Evolutionary conservation across 352 stramenopile genomes (phyloP).

Genomic region (Globisporangium acanthophoron): DNA sequence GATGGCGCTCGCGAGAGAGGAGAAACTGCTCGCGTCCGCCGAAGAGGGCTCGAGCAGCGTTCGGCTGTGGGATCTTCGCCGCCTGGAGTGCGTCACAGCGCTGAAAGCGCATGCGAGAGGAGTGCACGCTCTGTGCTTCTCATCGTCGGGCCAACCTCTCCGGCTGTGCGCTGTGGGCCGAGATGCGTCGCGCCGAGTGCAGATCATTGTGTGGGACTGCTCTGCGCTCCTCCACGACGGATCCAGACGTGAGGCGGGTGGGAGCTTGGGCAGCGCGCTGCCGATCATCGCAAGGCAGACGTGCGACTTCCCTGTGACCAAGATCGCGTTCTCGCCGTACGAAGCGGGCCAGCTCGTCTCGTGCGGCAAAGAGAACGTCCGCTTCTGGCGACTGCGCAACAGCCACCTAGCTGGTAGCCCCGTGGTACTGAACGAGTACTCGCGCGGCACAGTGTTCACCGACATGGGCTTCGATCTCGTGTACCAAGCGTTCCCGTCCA

Average conservation of each 20-base stretch:
- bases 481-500: constrained; percentile 45
- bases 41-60: constrained; percentile 24
- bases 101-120: constrained; percentile 42
- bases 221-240: constrained; percentile 11
- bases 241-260: neutral
- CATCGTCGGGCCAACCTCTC: constrained; percentile 11
- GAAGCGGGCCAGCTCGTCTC: constrained; percentile 79
- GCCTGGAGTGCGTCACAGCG: constrained; percentile 36
- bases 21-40: constrained; percentile 35
- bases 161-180: constrained; percentile 54
- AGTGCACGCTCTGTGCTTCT: constrained; percentile 50
- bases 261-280: constrained; percentile 6
- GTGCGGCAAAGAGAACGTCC: constrained; percentile 89
- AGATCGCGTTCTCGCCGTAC: constrained; percentile 81
- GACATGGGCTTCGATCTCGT: constrained; percentile 81
- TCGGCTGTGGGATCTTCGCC: constrained; percentile 48
- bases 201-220: constrained; percentile 77
- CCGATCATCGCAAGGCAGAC: constrained; percentile 75
- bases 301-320: constrained; percentile 77
- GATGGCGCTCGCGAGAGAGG: constrained; percentile 41
- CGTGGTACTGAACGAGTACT: constrained; percentile 88
- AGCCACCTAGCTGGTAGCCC: constrained; percentile 71
- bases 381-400: constrained; percentile 82
- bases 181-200: constrained; percentile 58
- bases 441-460: constrained; percentile 77